Conservation (phyloP, 106 monocot species). For the Platanthera zijinensis region DNA sequence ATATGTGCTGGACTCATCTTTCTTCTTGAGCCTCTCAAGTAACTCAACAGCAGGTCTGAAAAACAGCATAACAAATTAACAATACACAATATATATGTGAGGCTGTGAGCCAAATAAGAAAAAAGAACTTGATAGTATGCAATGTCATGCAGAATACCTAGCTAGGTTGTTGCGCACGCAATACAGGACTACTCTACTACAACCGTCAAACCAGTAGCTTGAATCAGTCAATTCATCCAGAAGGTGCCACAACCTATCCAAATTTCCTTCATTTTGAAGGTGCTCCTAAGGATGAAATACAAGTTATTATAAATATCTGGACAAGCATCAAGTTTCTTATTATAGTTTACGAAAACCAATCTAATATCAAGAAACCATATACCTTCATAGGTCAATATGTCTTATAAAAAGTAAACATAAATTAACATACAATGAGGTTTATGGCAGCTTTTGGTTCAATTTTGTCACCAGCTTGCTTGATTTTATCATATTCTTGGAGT, state of each 20-base stretch:
- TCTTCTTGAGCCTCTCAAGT: constrained; percentile 56
- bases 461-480: constrained; percentile 51
- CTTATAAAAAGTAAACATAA: background rate
- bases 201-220: constrained; percentile 72
- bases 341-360: too few species aligned
- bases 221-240: constrained; percentile 57
- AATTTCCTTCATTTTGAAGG: constrained; percentile 41
- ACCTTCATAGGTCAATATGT: background rate
- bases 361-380: too few species aligned
- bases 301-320: background rate
- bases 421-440: constrained; percentile 58
- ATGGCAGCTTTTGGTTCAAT: constrained; percentile 63
- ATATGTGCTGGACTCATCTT: constrained; percentile 42
- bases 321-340: background rate
- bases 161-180: constrained; percentile 52
- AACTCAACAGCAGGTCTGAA: constrained; percentile 62
- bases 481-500: constrained; percentile 60
- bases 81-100: background rate
- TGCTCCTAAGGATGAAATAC: constrained; percentile 36
- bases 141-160: constrained; percentile 28
- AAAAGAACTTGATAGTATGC: background rate
- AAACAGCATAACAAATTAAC: background rate
- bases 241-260: constrained; percentile 61
- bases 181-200: constrained; percentile 65
- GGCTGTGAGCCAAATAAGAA: background rate